Evolutionary conservation across 1,284 basidiomycete genomes (phyloP).

Genomic region (Earliella scabrosa): DNA sequence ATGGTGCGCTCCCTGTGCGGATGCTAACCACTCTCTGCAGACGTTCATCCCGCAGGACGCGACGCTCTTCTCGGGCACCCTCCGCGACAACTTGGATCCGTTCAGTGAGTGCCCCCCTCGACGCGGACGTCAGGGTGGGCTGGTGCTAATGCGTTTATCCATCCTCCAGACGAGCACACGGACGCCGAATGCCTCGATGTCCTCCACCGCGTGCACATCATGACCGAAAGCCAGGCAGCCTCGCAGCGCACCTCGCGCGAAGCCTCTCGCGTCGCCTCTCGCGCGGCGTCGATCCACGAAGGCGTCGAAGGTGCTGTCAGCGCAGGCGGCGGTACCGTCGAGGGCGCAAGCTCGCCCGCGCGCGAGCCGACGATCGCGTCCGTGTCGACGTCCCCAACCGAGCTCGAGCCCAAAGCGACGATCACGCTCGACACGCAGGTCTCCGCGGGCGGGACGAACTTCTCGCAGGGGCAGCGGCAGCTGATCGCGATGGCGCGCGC

Average conservation of each 20-base stretch:
- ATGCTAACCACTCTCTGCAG: slow-evolving; percentile 35
- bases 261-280: slow-evolving; percentile 53
- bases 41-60: slow-evolving; percentile 86
- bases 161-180: slow-evolving; percentile 78
- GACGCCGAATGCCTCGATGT: slow-evolving; percentile 80
- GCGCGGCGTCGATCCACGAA: slow-evolving; percentile 48
- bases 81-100: slow-evolving; percentile 88
- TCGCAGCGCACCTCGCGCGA: slow-evolving; percentile 53
- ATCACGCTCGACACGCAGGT: slow-evolving; percentile 76
- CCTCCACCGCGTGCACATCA: slow-evolving; percentile 66
- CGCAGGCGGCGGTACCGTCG: no score
- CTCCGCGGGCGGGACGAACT: slow-evolving; percentile 81
- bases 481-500: slow-evolving; percentile 83
- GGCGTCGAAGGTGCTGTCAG: slow-evolving; percentile 36
- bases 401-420: slow-evolving; percentile 52
- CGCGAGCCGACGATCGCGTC: slow-evolving; percentile 36
- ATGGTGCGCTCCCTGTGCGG: background rate
- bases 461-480: slow-evolving; percentile 86
- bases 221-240: slow-evolving; percentile 48
- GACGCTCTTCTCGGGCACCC: slow-evolving; percentile 85
- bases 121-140: background rate
- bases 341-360: no score
- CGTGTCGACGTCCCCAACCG: slow-evolving; percentile 46
- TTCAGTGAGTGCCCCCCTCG: slow-evolving; percentile 51
- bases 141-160: no score